Base-by-base conservation (phyloP, 345 rosid genomes). In the Eutrema japonicum region DNA sequence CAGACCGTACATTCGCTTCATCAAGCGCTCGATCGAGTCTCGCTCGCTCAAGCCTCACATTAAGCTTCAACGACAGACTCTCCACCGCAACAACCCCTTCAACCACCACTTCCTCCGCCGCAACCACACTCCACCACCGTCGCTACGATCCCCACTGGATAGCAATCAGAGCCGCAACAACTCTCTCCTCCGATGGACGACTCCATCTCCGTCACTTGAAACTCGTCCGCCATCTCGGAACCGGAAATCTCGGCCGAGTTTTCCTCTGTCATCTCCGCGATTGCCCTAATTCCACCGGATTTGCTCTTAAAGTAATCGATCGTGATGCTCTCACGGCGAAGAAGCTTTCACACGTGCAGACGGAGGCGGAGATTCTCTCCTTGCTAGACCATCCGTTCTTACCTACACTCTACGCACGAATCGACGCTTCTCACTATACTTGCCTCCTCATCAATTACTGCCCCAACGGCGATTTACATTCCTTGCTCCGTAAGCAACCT, bases 401-500 rank as follows among this genome's bases (percentile, higher is more conserved):
- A 68, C 98, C 98, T 37, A 76, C 84, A 4, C 92, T 94, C 76
- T 85, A 91, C 79, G 91, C 96, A 10, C 86, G 81, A 40, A 78
- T 87, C 65, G 85, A 89, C 35, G 95, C 82, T 35, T 86, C 89
- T 54, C 97, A 94, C 64, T 94, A 91, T 72, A 86, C 83, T 4
- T 91, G 97, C 32, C 88, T 93, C 73, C 82, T 92, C 10, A 91
- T 94, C 13, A 96, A 93, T 45, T 94, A 78, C 75, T 94, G 98
- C 77, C 83, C 98, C 26, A 92, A 89, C 26, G 97, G 98, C 1
- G 98, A 94, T 75, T 90, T 94, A 64, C 88, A 91, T 61, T 85
- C 87, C 55, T 87, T 89, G 72, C 90, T 92, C 47, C 86, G 84
- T 7, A 86, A 84, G 38, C 96, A 94, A 78, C 88, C 87, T 14